phyloP scores from a whole-genome alignment of 1,284 basidiomycete species.

The Fereydounia khargensis region DNA sequence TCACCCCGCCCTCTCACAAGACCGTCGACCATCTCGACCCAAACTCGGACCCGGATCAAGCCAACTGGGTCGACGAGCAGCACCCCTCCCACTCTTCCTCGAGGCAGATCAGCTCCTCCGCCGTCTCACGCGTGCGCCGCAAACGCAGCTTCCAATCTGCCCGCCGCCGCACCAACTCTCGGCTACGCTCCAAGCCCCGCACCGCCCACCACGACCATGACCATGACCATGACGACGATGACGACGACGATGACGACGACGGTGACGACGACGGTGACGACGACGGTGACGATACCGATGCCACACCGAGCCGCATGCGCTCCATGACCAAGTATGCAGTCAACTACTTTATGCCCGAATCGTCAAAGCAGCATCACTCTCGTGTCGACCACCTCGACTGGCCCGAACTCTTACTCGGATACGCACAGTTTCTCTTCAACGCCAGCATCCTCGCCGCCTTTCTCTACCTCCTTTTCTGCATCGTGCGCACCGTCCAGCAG shows the following conservation, averaged over 20 bases:
- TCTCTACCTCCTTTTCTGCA: slow-evolving; percentile 78
- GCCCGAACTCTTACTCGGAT: slow-evolving; percentile 41
- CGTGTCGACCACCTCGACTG: slow-evolving; percentile 17
- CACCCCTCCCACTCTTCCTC: not conserved
- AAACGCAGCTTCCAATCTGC: slow-evolving; percentile 20
- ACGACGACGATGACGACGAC: slow-evolving; percentile 2
- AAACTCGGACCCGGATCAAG: slow-evolving; percentile 2
- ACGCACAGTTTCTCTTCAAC: slow-evolving; percentile 88
- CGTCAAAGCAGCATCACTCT: not conserved
- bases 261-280: slow-evolving; percentile 10
- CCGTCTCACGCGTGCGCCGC: slow-evolving; percentile 6
- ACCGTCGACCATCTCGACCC: not conserved
- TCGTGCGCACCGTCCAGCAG: slow-evolving; percentile 81
- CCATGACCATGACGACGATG: slow-evolving; percentile 1
- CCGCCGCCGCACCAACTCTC: too few relatives aligned
- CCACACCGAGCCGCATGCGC: slow-evolving; percentile 19
- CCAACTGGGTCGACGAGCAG: slow-evolving; percentile 3
- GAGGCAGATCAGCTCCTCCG: not conserved
- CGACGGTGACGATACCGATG: not conserved
- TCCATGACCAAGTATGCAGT: slow-evolving; percentile 36
- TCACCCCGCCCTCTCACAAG: slow-evolving; percentile 25
- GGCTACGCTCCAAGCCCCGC: slow-evolving; percentile 14
- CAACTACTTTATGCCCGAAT: slow-evolving; percentile 30
- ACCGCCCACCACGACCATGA: not conserved
- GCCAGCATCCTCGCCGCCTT: slow-evolving; percentile 78